phyloP scores from a whole-genome alignment of 768 basidiomycete genomes.

The Trametes sanguinea region DNA sequence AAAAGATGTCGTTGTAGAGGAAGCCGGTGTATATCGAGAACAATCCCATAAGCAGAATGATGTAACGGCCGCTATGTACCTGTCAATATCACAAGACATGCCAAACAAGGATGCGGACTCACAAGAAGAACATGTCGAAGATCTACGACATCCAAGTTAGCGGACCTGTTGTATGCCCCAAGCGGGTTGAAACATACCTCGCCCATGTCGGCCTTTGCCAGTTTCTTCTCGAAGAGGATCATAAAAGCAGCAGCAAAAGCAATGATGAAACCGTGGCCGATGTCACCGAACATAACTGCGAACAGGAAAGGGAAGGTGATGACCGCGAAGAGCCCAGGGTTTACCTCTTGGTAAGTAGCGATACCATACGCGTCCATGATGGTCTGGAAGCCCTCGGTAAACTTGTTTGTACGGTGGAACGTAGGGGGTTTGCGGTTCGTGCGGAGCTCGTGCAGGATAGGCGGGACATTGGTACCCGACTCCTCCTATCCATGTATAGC shows the following conservation, averaged over 20 bases:
- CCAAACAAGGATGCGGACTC: constrained; percentile 38
- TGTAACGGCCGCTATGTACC: constrained; percentile 83
- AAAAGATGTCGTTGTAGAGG: constrained; percentile 99
- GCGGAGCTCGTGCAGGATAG: constrained; percentile 86
- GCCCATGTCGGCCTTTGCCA: constrained; percentile 71
- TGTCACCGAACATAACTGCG: constrained; percentile 99
- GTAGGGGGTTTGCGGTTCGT: constrained; percentile 94
- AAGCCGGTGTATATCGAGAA: constrained; percentile 97
- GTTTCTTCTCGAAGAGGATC: constrained; percentile 83
- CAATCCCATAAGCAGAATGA: constrained; percentile 96
- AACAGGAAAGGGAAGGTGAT: constrained; percentile 98
- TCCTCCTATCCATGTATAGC: constrained; percentile 56
- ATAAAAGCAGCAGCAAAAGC: constrained; percentile 75
- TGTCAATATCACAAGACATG: constrained; percentile 29
- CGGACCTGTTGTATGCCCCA: not conserved
- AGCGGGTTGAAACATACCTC: constrained; percentile 51
- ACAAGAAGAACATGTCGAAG: constrained; percentile 89
- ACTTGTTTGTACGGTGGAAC: constrained; percentile 91
- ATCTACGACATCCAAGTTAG: constrained; percentile 52
- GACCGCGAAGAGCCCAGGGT: constrained; percentile 91
- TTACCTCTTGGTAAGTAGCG: constrained; percentile 93
- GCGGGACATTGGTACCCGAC: constrained; percentile 89
- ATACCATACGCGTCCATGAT: constrained; percentile 99
- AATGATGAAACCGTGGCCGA: constrained; percentile 91
- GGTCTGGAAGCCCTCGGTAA: constrained; percentile 95